Conservation (phyloP, 176 grass and related monocot genomes). For the Calamus simplicifolius region DNA sequence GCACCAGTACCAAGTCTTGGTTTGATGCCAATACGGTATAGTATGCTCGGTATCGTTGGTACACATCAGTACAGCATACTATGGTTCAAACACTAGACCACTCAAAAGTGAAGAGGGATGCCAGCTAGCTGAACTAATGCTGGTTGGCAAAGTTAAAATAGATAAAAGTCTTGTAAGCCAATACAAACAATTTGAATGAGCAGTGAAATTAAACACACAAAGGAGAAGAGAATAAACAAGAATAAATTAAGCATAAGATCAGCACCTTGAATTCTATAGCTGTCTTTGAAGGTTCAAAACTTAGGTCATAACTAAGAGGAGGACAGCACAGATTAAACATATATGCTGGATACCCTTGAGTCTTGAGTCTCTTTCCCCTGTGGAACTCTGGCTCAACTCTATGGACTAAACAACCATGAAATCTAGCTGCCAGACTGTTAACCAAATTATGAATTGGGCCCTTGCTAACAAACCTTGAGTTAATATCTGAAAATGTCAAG, state of each 20-base stretch:
- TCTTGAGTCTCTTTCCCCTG: constrained; percentile 57
- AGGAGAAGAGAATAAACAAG: constrained; percentile 14
- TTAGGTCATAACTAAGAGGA: constrained; percentile 60
- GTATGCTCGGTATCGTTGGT: too few species aligned
- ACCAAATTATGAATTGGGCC: constrained; percentile 76
- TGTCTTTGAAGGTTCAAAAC: constrained; percentile 88
- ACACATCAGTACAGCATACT: too few species aligned
- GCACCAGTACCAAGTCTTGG: too few species aligned
- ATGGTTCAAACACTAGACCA: too few species aligned
- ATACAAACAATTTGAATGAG: too few species aligned
- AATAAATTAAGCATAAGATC: constrained; percentile 7
- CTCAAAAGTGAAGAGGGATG: too few species aligned
- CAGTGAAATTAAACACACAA: not conserved
- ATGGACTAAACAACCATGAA: constrained; percentile 29
- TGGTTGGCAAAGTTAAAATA: too few species aligned
- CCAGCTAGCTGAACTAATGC: too few species aligned
- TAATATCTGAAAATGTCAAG: constrained; percentile 77
- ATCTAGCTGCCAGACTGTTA: constrained; percentile 61
- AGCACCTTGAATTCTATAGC: constrained; percentile 90
- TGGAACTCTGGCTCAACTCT: constrained; percentile 34
- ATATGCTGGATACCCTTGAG: constrained; percentile 57
- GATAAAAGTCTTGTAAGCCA: too few species aligned
- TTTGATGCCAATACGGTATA: too few species aligned
- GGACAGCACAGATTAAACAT: constrained; percentile 76
- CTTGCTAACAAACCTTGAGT: constrained; percentile 81